These are phyloP conservation scores for Amauroascus niger DNA, from an alignment of 2,329 filamentous ascomycete species.

Conservation along the genomic window DNA sequence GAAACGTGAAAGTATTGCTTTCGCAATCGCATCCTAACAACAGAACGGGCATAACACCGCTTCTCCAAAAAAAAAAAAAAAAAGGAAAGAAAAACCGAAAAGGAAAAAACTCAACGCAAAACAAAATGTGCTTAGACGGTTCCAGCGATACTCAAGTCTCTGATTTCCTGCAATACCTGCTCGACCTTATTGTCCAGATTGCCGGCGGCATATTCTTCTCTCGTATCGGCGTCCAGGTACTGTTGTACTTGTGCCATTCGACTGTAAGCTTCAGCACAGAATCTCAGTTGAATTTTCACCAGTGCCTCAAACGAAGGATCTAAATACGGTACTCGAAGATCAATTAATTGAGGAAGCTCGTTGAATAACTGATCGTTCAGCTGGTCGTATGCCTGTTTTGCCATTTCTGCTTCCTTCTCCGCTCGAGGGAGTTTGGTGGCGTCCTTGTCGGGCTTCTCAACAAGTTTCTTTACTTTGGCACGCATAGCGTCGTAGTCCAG, in stretches of 20 bases:
- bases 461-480: conserved; percentile 91
- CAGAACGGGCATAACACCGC: not conserved
- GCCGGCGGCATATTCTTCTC: conserved; percentile 91
- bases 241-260: conserved; percentile 99
- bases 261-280: conserved; percentile 95
- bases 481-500: conserved; percentile 96
- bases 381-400: conserved; percentile 86
- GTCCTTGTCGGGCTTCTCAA: conserved; percentile 98
- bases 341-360: conserved; percentile 90
- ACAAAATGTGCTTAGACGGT: conserved; percentile 44
- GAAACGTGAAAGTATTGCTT: not conserved
- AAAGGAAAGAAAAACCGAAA: not conserved
- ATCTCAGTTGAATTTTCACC: conserved; percentile 95
- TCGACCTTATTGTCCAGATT: conserved; percentile 87
- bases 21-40: not conserved
- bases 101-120: not conserved
- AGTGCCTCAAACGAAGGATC: conserved; percentile 95
- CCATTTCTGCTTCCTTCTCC: conserved; percentile 93
- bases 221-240: conserved; percentile 87
- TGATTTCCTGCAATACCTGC: conserved; percentile 91
- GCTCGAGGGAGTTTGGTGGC: conserved; percentile 89
- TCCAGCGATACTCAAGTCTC: conserved; percentile 83
- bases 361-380: conserved; percentile 91
- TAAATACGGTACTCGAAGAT: conserved; percentile 90
- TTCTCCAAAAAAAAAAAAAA: not conserved